These are phyloP conservation scores for Vanderwaltozyma tropicalis DNA, from an alignment of 805 yeast species.

Conservation along the genomic window DNA sequence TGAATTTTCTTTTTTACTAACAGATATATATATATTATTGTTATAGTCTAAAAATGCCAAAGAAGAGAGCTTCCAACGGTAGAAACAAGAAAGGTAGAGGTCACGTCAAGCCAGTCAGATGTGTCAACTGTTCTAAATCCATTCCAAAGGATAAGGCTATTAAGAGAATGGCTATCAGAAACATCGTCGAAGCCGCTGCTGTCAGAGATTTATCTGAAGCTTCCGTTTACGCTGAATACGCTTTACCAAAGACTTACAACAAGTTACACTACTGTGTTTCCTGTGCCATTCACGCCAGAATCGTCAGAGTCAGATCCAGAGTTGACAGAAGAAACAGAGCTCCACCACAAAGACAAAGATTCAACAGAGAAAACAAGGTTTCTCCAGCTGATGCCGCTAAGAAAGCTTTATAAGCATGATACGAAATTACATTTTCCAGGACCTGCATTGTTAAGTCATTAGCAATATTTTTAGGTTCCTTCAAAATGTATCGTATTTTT, in stretches of 20 bases:
- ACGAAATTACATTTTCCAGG: no score
- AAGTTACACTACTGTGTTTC: slow-evolving; percentile 99
- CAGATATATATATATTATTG: background rate
- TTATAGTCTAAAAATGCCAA: slow-evolving; percentile 64
- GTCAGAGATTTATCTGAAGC: slow-evolving; percentile 99
- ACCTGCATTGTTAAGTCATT: no score
- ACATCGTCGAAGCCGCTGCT: slow-evolving; percentile 99
- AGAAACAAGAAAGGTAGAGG: slow-evolving; percentile 99
- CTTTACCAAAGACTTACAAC: slow-evolving; percentile 98
- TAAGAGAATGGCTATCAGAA: slow-evolving; percentile 99
- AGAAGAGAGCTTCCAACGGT: slow-evolving; percentile 99
- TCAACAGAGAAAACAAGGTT: slow-evolving; percentile 91
- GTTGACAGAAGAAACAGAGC: slow-evolving; percentile 97
- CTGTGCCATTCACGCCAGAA: slow-evolving; percentile 99
- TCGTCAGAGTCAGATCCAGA: slow-evolving; percentile 99
- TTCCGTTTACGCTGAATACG: slow-evolving; percentile 97
- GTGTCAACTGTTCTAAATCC: slow-evolving; percentile 99
- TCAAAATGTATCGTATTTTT: no score
- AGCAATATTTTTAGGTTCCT: no score
- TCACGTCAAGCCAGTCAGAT: slow-evolving; percentile 99
- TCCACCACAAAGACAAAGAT: slow-evolving; percentile 99
- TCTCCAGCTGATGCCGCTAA: slow-evolving; percentile 97
- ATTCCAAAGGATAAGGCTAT: slow-evolving; percentile 99
- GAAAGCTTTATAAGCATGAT: slow-evolving; percentile 73
- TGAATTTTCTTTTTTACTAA: background rate